phyloP scores from a whole-genome alignment of 352 stramenopile species.

The Pythium rishiriense region DNA sequence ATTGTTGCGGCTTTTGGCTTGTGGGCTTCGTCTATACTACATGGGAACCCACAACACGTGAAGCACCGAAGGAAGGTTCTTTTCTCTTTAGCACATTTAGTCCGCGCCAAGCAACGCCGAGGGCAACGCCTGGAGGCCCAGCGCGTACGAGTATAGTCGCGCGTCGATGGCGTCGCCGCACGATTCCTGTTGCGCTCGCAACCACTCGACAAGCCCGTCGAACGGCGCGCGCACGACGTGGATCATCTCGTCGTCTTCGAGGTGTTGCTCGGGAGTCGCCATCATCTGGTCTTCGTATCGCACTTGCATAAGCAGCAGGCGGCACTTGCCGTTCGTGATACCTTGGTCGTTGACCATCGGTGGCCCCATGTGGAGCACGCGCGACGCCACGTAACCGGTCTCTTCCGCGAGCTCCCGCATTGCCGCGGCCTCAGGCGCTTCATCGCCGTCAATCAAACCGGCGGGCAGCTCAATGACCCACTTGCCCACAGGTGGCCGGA shows the following conservation, averaged over 20 bases:
- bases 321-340: slow-evolving; percentile 73
- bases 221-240: slow-evolving; percentile 59
- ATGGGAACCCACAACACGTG: no score
- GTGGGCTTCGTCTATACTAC: no score
- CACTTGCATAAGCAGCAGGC: slow-evolving; percentile 65
- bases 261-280: slow-evolving; percentile 34
- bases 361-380: slow-evolving; percentile 67
- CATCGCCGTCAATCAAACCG: slow-evolving; percentile 88
- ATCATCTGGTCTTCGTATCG: slow-evolving; percentile 37
- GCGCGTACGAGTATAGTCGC: slow-evolving; percentile 58
- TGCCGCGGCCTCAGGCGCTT: slow-evolving; percentile 73
- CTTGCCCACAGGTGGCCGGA: slow-evolving; percentile 79
- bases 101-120: background rate
- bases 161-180: slow-evolving; percentile 57
- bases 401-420: slow-evolving; percentile 88
- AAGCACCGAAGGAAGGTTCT: no score
- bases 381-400: slow-evolving; percentile 80
- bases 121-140: slow-evolving; percentile 46
- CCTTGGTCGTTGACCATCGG: slow-evolving; percentile 83
- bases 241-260: slow-evolving; percentile 77
- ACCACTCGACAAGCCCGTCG: slow-evolving; percentile 64
- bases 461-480: slow-evolving; percentile 91
- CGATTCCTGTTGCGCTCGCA: slow-evolving; percentile 36
- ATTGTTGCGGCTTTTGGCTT: no score
- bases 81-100: background rate